These are phyloP conservation scores for Scenedesmus sp. DNA, from an alignment of 163 green algal genomes.

Conservation along the genomic window DNA sequence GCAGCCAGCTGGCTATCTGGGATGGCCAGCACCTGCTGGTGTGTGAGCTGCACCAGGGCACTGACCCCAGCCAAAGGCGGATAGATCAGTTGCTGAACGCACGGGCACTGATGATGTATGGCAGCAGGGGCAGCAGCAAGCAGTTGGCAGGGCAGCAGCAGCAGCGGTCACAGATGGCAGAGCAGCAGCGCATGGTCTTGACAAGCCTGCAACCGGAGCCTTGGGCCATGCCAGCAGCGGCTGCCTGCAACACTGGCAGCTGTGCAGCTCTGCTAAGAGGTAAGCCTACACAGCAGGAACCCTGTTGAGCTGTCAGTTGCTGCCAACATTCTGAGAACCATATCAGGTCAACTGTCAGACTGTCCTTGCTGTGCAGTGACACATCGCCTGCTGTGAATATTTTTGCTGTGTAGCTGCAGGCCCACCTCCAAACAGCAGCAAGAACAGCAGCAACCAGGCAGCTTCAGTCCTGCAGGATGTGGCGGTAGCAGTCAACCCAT, in stretches of 20 bases:
- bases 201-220: not conserved
- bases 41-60: constrained; percentile 10
- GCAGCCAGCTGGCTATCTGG: constrained; percentile 21
- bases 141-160: not conserved
- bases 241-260: not conserved
- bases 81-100: not conserved
- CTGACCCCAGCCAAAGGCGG: constrained; percentile 1
- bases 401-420: not conserved
- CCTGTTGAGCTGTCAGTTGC: not conserved
- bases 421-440: not conserved
- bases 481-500: not conserved
- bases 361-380: too few species aligned
- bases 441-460: not conserved
- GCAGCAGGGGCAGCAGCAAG: constrained; percentile 15
- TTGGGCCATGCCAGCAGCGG: not conserved
- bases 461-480: not conserved
- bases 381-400: too few species aligned
- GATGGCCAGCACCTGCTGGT: constrained; percentile 2
- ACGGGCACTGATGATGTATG: constrained; percentile 5
- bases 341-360: too few species aligned
- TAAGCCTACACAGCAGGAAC: not conserved
- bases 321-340: not conserved
- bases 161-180: not conserved
- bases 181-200: not conserved
- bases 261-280: not conserved